Evolutionary conservation across 495 filamentous ascomycete species (phyloP), one percentile per base, ranked within the genome.

Genomic region (Copromyces sp.): DNA sequence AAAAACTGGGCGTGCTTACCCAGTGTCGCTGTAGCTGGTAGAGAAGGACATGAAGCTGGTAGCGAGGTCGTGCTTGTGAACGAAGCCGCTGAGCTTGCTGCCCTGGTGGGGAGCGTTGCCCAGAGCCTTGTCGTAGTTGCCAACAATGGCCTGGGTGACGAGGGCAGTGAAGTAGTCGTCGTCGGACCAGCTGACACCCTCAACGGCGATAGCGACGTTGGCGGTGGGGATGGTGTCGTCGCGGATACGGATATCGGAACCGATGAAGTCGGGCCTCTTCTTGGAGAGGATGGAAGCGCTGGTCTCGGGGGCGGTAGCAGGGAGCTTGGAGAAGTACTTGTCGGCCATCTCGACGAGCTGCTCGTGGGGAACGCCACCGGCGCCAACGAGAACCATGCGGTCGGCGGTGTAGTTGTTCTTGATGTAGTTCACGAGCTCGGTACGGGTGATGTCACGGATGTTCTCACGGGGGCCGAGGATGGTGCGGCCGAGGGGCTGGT

Each of bases 1-100:
- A 24, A n/a, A 24, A 32, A 12, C 20, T 72, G 39, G 68, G 8
- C 41, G 38, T 77, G 24, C 89, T 85, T 88, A 97, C 94, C 94
- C 95, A 81, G 95, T 98, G 84, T 99, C 95, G 81, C 93, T 97
- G 85, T 99, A 99, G 86, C 93, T 97, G 68, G 95, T 99, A 77
- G 93, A 97, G 86, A 99, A 99, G 89, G 92, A 95, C 95, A 99
- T 99, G 90, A 97, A 98, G 88, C 93, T 97, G 86, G 95, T 99
- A 79, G 95, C 95, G 69, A 99, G 89, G 79, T 94, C 89, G 84
- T 98, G 88, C 85, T 97, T 87, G 88, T 95, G 90, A 72, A 99
- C 90, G 76, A 95, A 91, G 72, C 89, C 89, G 88, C 93, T 96
- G 79, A 99, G 92, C 88, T 95, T 98, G 93, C 93, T 97, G 75